Base-by-base conservation (phyloP, 31 red algal species). In the Porphyra umbilicalis region DNA sequence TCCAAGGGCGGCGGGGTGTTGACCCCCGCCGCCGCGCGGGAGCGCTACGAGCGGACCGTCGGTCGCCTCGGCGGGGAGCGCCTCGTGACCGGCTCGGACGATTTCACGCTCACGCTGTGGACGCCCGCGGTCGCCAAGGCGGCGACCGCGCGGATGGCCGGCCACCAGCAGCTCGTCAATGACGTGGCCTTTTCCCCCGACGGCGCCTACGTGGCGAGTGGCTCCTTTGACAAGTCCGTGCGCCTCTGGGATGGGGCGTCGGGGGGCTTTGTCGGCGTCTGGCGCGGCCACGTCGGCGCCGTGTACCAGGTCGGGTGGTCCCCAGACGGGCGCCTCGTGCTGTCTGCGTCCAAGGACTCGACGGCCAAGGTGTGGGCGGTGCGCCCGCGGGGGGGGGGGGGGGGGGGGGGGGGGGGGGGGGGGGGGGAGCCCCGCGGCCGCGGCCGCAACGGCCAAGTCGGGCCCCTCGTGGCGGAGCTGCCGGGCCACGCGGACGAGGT, bases 401-500 rank as follows among this genome's bases (percentile, higher is more conserved):
- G n/a, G n/a, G 13, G 25, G 57, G 57, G 25, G 6, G 8, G 2
- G 57, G 57, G 57, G 57, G 13, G 25, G 57, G 57, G 25, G 6
- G 8, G 2, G 57, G 57, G 57, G 57, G 57, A 71, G 57, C 57
- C 57, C 57, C 25, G 30, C 25, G 57, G 57, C 57, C 25, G 30
- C 25, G 57, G 57, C 57, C 57, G 57, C 57, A 71, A 71, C 57
- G 57, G 57, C 25, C 57, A 71, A 29, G 57, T 71, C 57, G 57
- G 57, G 25, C 13, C 57, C 25, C 57, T 71, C 57, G 57, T 71
- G 6, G 33, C 76, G 32, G 93, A 98, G 39, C 88, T 98, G 3
- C 96, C 96, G 40, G 96, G 96, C 75, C 96, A 98, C 84, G 85
- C 93, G 29, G 96, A 98, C 76, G 96, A 98, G 82, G 96, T 98